Conservation (phyloP, 2,329 filamentous ascomycete genomes). For the Cytospora mali region DNA sequence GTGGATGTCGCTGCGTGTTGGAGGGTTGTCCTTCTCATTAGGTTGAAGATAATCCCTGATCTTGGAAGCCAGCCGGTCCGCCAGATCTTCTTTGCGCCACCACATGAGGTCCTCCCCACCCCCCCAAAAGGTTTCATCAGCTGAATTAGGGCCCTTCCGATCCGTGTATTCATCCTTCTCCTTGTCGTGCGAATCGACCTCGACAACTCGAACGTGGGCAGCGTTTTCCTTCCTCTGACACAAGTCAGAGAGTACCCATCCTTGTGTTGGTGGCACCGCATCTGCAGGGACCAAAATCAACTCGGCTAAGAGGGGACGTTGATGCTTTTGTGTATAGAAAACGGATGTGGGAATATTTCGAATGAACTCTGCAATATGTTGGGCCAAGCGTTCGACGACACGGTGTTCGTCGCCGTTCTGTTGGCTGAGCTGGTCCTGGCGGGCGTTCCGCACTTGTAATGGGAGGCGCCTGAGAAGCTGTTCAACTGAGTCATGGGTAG, state of each 20-base stretch:
- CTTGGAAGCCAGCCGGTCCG: constrained; percentile 3
- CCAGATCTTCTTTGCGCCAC: constrained; percentile 19
- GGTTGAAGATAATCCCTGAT: neutral
- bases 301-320: constrained; percentile 1
- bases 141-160: neutral
- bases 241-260: constrained; percentile 9
- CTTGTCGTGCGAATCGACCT: neutral
- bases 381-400: constrained; percentile 2
- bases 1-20: constrained; percentile 34
- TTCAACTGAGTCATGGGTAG: neutral
- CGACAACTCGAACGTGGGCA: neutral
- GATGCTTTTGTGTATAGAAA: neutral
- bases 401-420: constrained; percentile 1
- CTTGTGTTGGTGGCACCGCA: constrained; percentile 3
- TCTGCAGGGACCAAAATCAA: constrained; percentile 10
- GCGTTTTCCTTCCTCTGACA: constrained; percentile 4
- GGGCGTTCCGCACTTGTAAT: constrained; percentile 1
- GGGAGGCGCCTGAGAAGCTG: constrained; percentile 8
- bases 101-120: constrained; percentile 1
- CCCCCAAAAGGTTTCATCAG: neutral
- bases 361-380: neutral
- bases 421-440: constrained; percentile 6
- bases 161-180: neutral
- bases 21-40: constrained; percentile 26
- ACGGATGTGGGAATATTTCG: neutral